Percentiles rank a stretch among this genome's conserved stretches.
phyloP scores from a whole-genome alignment of 1,284 basidiomycete species.

The Melampsora occidentalis region DNA sequence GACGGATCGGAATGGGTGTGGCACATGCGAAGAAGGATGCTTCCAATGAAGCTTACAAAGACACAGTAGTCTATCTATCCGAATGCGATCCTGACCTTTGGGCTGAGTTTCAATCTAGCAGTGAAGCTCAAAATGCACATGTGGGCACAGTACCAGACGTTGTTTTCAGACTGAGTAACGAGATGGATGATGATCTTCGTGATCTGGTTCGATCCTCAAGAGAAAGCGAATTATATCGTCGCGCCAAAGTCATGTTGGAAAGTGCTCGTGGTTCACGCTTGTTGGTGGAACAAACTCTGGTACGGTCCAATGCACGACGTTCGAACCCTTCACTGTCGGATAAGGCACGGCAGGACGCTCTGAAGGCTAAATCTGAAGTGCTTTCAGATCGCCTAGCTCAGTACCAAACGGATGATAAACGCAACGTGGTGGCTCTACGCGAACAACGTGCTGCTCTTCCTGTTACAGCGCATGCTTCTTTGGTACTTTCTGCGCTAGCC shows the following conservation, averaged over 20 bases:
- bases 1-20: constrained; percentile 73
- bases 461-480: constrained; percentile 46
- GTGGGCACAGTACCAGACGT: constrained; percentile 69
- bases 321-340: constrained; percentile 30
- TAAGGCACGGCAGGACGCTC: constrained; percentile 12
- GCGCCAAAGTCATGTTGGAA: constrained; percentile 52
- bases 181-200: constrained; percentile 70
- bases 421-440: constrained; percentile 14
- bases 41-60: constrained; percentile 73
- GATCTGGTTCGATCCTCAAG: constrained; percentile 70
- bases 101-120: constrained; percentile 62
- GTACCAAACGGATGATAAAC: neutral
- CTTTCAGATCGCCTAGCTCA: constrained; percentile 1
- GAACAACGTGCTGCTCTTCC: constrained; percentile 45
- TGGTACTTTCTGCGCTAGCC: constrained; percentile 65
- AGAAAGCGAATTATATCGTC: constrained; percentile 59
- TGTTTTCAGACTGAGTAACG: constrained; percentile 66
- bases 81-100: constrained; percentile 76
- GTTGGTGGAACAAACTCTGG: constrained; percentile 70
- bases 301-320: constrained; percentile 56
- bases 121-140: constrained; percentile 51
- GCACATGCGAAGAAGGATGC: constrained; percentile 73
- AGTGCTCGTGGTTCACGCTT: constrained; percentile 57
- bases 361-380: constrained; percentile 29
- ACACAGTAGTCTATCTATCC: constrained; percentile 82